Percentiles rank a stretch among this genome's conserved stretches.
These are phyloP conservation scores for Petunia axillaris DNA, from an alignment of 257 asterid genomes.

Conservation along the genomic window DNA sequence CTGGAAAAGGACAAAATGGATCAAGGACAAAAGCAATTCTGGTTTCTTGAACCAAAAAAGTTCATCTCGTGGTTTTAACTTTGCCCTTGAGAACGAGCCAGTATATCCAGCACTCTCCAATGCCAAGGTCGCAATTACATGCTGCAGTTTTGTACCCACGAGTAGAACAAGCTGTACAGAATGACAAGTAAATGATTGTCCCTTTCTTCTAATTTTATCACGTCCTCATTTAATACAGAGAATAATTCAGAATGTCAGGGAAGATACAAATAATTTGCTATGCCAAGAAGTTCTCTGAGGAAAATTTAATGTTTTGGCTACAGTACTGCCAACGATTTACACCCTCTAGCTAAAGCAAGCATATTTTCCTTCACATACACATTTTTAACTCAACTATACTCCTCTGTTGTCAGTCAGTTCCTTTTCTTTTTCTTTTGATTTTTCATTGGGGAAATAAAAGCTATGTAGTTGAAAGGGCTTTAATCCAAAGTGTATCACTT, in stretches of 20 bases:
- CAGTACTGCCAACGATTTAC: background rate
- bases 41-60: slow-evolving; percentile 98
- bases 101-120: slow-evolving; percentile 88
- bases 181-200: slow-evolving; percentile 15
- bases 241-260: background rate
- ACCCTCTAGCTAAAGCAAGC: background rate
- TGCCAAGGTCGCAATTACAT: slow-evolving; percentile 92
- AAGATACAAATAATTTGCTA: background rate
- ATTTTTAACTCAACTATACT: background rate
- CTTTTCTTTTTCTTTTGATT: background rate
- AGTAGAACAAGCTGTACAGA: slow-evolving; percentile 80
- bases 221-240: background rate
- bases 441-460: background rate
- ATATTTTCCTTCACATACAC: background rate
- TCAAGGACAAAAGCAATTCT: slow-evolving; percentile 69
- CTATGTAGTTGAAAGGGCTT: background rate
- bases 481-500: slow-evolving; percentile 4
- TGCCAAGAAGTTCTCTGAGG: background rate
- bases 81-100: slow-evolving; percentile 55
- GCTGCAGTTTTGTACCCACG: slow-evolving; percentile 92
- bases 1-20: slow-evolving; percentile 97
- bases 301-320: background rate
- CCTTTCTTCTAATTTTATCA: background rate
- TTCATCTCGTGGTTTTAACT: slow-evolving; percentile 84
- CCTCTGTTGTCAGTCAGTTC: background rate